Conservation (phyloP, 495 filamentous ascomycete genomes). For the Talaromyces proteolyticus region DNA sequence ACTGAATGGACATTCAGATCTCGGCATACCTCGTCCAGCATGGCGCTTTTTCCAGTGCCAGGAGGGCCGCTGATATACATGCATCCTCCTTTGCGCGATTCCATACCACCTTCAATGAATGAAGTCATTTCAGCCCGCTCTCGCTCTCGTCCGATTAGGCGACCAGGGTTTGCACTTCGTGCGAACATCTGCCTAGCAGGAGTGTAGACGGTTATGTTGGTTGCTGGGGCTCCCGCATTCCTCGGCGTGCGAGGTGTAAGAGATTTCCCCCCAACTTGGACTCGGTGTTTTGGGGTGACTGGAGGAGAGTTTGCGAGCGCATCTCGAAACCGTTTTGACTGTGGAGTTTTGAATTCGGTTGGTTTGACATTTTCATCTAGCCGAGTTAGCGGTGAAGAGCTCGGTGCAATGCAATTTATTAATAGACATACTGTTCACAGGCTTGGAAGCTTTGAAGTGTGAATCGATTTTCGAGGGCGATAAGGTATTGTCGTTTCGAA, state of each 20-base stretch:
- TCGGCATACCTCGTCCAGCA: constrained; percentile 72
- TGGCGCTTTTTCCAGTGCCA: constrained; percentile 93
- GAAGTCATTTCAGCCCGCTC: constrained; percentile 64
- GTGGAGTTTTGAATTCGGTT: constrained; percentile 44
- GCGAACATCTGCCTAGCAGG: constrained; percentile 83
- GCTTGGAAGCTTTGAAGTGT: constrained; percentile 23
- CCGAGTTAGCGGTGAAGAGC: constrained; percentile 4
- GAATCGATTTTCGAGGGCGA: constrained; percentile 27
- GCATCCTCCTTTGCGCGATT: constrained; percentile 64
- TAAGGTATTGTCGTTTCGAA: constrained; percentile 19
- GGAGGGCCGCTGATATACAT: constrained; percentile 94
- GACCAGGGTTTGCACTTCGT: constrained; percentile 65
- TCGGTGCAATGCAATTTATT: background rate
- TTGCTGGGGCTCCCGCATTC: constrained; percentile 50
- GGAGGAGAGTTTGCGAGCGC: constrained; percentile 55
- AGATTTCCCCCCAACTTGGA: constrained; percentile 54
- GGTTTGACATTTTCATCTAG: constrained; percentile 27
- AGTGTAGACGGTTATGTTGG: constrained; percentile 70
- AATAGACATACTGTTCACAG: constrained; percentile 24
- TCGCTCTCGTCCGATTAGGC: constrained; percentile 74
- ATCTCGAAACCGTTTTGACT: constrained; percentile 64
- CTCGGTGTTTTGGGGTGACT: constrained; percentile 64
- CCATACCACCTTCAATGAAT: constrained; percentile 63
- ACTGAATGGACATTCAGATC: constrained; percentile 39
- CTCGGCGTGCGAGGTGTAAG: constrained; percentile 60